Evolutionary conservation across 1,284 basidiomycete genomes (phyloP).

Genomic region (Apiotrichum sp.): DNA sequence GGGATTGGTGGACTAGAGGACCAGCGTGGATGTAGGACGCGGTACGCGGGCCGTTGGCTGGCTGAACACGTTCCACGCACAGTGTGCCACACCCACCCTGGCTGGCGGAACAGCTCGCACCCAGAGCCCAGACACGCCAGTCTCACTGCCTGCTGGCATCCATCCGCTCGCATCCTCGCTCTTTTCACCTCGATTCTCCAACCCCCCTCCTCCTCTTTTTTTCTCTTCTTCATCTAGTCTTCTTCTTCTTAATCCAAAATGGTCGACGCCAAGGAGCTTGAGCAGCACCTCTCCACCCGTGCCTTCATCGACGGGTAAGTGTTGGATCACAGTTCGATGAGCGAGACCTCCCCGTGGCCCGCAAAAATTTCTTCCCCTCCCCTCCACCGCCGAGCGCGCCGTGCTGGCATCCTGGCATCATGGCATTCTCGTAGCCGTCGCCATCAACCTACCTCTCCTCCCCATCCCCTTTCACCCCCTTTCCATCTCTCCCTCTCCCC

Average conservation of each 20-base stretch:
- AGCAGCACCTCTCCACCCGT: slow-evolving; percentile 65
- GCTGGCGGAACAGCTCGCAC: neutral
- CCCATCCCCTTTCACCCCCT: too few species aligned
- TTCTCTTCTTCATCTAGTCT: slow-evolving; percentile 3
- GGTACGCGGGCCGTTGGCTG: too few species aligned
- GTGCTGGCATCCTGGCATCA: too few species aligned
- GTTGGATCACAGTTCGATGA: too few species aligned
- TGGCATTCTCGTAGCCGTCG: neutral
- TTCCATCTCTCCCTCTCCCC: slow-evolving; percentile 1
- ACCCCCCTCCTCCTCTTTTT: slow-evolving; percentile 1
- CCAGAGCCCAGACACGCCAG: neutral
- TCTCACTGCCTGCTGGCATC: too few species aligned
- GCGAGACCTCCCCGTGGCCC: too few species aligned
- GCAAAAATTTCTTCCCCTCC: too few species aligned
- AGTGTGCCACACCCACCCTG: neutral
- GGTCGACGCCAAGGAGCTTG: slow-evolving; percentile 69
- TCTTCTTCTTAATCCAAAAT: slow-evolving; percentile 51
- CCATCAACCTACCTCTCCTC: neutral
- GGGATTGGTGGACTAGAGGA: too few species aligned
- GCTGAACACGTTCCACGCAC: too few species aligned
- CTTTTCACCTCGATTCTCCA: neutral
- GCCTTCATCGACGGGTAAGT: slow-evolving; percentile 43
- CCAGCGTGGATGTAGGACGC: too few species aligned
- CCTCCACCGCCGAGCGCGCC: too few species aligned
- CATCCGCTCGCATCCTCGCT: neutral